Conservation (phyloP, 2,329 filamentous ascomycete species). For the Cercospora beticola region DNA sequence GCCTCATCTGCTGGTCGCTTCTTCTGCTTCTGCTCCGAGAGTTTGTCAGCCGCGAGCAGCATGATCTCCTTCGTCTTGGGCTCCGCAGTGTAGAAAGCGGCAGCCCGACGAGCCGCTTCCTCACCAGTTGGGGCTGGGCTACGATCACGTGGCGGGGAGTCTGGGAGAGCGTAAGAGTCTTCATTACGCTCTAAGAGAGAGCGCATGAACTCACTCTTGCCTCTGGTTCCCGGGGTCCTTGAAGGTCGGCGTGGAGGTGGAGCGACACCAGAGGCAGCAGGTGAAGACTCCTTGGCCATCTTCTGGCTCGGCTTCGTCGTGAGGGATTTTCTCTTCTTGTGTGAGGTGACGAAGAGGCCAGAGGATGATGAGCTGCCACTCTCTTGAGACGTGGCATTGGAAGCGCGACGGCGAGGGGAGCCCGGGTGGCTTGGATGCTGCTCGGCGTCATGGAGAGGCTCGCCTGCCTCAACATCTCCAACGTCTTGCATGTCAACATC, state of each 20-base stretch:
- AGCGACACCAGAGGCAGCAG: neutral
- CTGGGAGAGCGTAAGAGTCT: neutral
- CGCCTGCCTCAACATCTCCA: neutral
- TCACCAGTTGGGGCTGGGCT: neutral
- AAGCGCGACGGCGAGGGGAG: neutral
- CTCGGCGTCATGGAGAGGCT: neutral
- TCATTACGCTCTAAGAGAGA: neutral
- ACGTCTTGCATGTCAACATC: neutral
- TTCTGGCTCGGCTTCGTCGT: neutral
- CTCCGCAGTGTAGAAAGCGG: neutral
- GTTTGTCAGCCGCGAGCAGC: neutral
- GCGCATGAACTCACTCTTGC: neutral
- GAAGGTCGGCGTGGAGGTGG: neutral
- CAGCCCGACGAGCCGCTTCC: neutral
- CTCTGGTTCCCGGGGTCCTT: neutral
- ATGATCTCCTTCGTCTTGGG: slow-evolving; percentile 3
- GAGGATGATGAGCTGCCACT: neutral
- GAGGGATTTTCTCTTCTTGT: neutral
- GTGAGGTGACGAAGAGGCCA: slow-evolving; percentile 1
- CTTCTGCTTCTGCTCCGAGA: neutral
- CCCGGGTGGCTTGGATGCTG: neutral
- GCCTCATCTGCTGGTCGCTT: neutral
- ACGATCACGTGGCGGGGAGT: neutral
- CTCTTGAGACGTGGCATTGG: neutral
- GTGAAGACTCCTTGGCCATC: neutral